Base-by-base conservation (phyloP, 345 rosid genomes). In the Lumnitzera racemosa region DNA sequence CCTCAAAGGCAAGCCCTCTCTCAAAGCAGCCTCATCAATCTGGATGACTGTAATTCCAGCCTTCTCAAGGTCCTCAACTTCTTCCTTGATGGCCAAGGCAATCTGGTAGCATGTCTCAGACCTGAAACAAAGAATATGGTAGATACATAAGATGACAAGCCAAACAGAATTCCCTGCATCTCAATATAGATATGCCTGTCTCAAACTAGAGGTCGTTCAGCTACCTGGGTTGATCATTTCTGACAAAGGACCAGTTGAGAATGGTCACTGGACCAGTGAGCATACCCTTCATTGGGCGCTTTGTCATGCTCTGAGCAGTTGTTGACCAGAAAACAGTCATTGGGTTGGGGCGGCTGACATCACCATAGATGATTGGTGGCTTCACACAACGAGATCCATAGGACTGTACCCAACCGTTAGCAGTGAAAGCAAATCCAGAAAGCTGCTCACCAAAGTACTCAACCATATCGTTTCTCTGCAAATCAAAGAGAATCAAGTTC, bases 321-420 rank as follows among this genome's bases (percentile, higher is more conserved):
- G 97, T 77, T 6, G 99, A 94, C 99, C 97, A 94, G 89, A 86
- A 88, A 61, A 94, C 97, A 2, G 99, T 90, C 97, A 94, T 94
- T 55, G 99, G 83, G 53, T 88, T 88, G 49, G 99, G 97, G 47
- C 99, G 96, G 88, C 99, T 90, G 70, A 94, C 99, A 50, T 90
- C 99, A 80, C 99, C 99, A 11, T 90, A 94, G 80, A 94, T 90
- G 72, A 90, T 81, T 6, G 99, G 99, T 56, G 99, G 99, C 85
- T 94, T 94, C 80, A 94, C 99, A 58, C 99, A 94, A 12, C 97
- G 96, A 70, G 97, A 88, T 58, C 99, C 99, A 43, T 90, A 94
- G 27, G 99, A 94, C 68, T 94, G 99, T 63, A 94, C 99, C 99
- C 99, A 94, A 15, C 99, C 97, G 15, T 90, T 94, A 54, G 75